Evolutionary conservation across 371 early-diverging fungal genomes (phyloP).

Genomic region (Syncephalis fuscata): DNA sequence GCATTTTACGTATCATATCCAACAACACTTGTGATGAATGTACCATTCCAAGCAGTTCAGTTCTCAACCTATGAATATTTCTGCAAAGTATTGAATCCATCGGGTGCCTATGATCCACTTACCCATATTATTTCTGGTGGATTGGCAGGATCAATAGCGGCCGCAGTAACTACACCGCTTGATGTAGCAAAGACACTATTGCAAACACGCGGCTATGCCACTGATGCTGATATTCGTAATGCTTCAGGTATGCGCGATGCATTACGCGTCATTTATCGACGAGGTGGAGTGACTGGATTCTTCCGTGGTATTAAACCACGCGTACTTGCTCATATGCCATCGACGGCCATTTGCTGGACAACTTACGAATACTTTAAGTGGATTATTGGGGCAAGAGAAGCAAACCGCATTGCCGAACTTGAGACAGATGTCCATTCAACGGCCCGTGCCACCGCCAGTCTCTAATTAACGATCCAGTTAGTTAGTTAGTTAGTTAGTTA

Average conservation of each 20-base stretch:
- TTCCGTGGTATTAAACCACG: constrained; percentile 68
- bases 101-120: constrained; percentile 60
- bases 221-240: constrained; percentile 46
- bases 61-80: constrained; percentile 80
- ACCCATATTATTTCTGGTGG: constrained; percentile 79
- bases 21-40: constrained; percentile 73
- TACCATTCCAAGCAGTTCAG: constrained; percentile 84
- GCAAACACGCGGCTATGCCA: constrained; percentile 69
- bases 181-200: constrained; percentile 88
- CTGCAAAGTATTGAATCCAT: constrained; percentile 55
- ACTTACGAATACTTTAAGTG: constrained; percentile 81
- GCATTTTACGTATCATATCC: constrained; percentile 89
- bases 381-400: constrained; percentile 10
- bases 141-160: constrained; percentile 78
- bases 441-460: too few relatives aligned
- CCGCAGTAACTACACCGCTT: constrained; percentile 80
- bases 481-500: too few relatives aligned
- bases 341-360: constrained; percentile 89
- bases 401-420: too few relatives aligned
- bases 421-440: too few relatives aligned
- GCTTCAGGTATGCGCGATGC: constrained; percentile 57
- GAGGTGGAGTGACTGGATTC: constrained; percentile 65
- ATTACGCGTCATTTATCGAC: constrained; percentile 46
- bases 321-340: constrained; percentile 75
- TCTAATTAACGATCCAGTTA: too few relatives aligned